phyloP scores from a whole-genome alignment of 2,329 filamentous ascomycete species.

The Paecilomyces sp. region DNA sequence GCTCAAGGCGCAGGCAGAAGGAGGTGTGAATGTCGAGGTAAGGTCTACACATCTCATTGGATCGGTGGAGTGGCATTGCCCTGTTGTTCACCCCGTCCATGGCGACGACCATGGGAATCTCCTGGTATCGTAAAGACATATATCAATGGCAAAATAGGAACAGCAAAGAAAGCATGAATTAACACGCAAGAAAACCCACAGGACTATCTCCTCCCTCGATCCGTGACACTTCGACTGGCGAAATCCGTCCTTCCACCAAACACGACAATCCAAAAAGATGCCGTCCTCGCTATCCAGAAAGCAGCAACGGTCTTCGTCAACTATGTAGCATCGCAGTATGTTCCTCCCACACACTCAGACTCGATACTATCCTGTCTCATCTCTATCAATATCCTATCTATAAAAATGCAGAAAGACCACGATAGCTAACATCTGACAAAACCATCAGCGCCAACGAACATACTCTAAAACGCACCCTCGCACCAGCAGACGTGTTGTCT shows the following conservation, averaged over 20 bases:
- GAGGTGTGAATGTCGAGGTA: conserved; percentile 35
- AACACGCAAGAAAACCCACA: conserved; percentile 15
- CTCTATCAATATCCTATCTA: too few relatives aligned
- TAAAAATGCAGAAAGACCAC: neutral
- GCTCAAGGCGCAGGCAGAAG: conserved; percentile 30
- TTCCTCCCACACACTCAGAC: neutral
- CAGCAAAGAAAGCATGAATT: neutral
- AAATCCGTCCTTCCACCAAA: conserved; percentile 59
- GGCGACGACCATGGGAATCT: too few relatives aligned
- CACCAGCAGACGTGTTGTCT: conserved; percentile 53
- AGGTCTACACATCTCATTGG: neutral
- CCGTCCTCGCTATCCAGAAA: conserved; percentile 56
- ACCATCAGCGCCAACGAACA: conserved; percentile 52
- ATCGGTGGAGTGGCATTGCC: neutral
- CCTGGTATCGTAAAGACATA: too few relatives aligned
- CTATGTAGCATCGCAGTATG: conserved; percentile 54
- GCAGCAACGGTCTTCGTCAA: conserved; percentile 62
- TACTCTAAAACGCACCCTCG: conserved; percentile 56
- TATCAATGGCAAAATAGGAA: neutral
- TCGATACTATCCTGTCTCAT: too few relatives aligned
- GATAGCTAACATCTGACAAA: conserved; percentile 4
- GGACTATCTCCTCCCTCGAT: conserved; percentile 58
- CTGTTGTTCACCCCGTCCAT: too few relatives aligned
- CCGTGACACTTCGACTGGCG: conserved; percentile 54
- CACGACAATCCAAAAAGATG: conserved; percentile 60